Evolutionary conservation across 768 basidiomycete species (phyloP).

Genomic region (Lenzites betulinus): DNA sequence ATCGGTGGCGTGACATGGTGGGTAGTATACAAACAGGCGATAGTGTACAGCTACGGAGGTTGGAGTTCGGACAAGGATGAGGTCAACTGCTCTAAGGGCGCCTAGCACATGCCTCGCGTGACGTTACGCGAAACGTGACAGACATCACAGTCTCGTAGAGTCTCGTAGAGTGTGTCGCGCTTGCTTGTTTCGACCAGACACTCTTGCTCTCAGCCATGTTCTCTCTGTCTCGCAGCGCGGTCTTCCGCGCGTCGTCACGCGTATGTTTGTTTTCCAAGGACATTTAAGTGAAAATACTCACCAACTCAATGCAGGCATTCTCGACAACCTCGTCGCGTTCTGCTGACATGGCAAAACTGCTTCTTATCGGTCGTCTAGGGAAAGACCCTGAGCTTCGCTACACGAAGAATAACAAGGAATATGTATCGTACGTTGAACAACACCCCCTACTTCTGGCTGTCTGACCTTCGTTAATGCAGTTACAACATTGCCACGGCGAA

Average conservation of each 20-base stretch:
- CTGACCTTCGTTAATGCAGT: constrained; percentile 36
- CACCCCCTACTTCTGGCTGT: no score
- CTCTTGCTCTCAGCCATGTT: constrained; percentile 46
- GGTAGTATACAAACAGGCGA: constrained; percentile 14
- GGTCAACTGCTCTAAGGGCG: constrained; percentile 2
- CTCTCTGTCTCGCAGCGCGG: constrained; percentile 46
- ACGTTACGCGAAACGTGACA: constrained; percentile 7
- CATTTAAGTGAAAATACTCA: background rate
- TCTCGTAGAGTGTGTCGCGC: background rate
- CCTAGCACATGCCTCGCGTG: background rate
- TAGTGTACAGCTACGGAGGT: constrained; percentile 17
- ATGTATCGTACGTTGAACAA: constrained; percentile 59
- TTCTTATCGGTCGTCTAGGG: constrained; percentile 73
- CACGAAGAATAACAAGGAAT: constrained; percentile 79
- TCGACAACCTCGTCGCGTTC: constrained; percentile 56
- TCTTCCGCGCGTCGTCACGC: constrained; percentile 46
- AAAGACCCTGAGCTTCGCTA: constrained; percentile 69
- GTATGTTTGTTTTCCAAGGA: constrained; percentile 38
- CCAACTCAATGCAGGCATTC: constrained; percentile 52
- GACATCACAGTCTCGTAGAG: background rate
- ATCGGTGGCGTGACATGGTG: constrained; percentile 89
- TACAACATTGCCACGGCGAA: constrained; percentile 79
- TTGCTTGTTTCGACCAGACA: background rate
- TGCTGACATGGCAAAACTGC: constrained; percentile 72
- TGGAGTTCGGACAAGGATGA: constrained; percentile 5